These are phyloP conservation scores for Gymnopilus dilepis DNA, from an alignment of 768 basidiomycete genomes.

Conservation along the genomic window DNA sequence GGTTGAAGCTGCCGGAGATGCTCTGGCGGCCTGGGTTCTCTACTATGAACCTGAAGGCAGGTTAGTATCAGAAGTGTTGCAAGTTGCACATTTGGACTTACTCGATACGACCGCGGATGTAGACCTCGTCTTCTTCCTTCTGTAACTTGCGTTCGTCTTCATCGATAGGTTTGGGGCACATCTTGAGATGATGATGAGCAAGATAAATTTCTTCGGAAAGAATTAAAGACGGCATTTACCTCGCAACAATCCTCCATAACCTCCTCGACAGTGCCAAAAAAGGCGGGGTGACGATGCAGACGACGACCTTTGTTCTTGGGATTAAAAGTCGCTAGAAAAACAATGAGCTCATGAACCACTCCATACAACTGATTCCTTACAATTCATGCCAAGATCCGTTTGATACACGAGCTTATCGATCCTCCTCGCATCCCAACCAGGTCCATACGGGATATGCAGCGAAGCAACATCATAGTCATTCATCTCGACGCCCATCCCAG, in stretches of 20 bases:
- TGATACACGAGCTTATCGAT: conserved; percentile 56
- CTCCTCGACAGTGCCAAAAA: conserved; percentile 63
- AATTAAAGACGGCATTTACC: conserved; percentile 33
- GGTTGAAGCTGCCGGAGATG: conserved; percentile 67
- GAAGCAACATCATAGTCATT: conserved; percentile 62
- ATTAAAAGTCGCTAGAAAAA: conserved; percentile 56
- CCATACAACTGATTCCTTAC: conserved; percentile 32
- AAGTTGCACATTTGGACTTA: conserved; percentile 31
- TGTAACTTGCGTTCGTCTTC: conserved; percentile 60
- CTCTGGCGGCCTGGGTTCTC: conserved; percentile 67
- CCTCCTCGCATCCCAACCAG: conserved; percentile 60
- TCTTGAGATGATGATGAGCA: conserved; percentile 32
- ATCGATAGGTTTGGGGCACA: conserved; percentile 59
- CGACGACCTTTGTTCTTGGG: conserved; percentile 64
- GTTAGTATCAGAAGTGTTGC: neutral
- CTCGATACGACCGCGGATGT: conserved; percentile 59
- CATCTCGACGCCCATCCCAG: conserved; percentile 52
- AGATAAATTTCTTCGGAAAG: neutral
- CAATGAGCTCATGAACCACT: neutral
- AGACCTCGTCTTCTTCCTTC: conserved; percentile 55
- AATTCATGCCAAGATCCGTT: conserved; percentile 64
- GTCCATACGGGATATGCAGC: conserved; percentile 67
- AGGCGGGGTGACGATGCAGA: conserved; percentile 68
- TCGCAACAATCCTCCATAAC: conserved; percentile 68
- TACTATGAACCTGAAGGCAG: conserved; percentile 51